Conservation (phyloP, 371 early-diverging fungal genomes). For the Dinochytrium kinnereticum region DNA sequence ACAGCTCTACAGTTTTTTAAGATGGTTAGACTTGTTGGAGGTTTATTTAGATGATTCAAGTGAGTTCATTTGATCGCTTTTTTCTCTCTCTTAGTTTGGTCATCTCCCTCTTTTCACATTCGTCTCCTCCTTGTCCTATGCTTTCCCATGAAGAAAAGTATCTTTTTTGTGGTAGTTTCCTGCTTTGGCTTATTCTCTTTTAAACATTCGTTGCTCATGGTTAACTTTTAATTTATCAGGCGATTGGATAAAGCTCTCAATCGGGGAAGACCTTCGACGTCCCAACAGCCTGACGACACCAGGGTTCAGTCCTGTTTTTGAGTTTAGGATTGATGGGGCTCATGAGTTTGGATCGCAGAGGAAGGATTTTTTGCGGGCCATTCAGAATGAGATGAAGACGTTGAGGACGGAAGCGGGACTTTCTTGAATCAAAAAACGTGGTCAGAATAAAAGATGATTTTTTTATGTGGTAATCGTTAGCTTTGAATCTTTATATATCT, state of each 20-base stretch:
- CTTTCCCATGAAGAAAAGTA: neutral
- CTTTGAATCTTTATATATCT: too few species aligned
- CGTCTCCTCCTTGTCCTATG: neutral
- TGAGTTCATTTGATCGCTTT: too few species aligned
- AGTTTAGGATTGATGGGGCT: slow-evolving; percentile 29
- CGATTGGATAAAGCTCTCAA: slow-evolving; percentile 10
- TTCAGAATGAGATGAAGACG: slow-evolving; percentile 5
- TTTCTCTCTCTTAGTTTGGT: too few species aligned
- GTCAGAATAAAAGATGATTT: too few species aligned
- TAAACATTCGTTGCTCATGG: too few species aligned
- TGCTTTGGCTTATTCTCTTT: neutral
- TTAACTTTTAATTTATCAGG: slow-evolving; percentile 3
- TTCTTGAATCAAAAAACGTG: too few species aligned
- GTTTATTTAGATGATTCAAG: slow-evolving; percentile 35
- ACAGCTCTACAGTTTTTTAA: slow-evolving; percentile 43
- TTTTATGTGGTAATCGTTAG: too few species aligned
- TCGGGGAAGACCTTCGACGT: neutral
- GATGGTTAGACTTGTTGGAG: slow-evolving; percentile 52
- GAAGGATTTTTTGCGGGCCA: slow-evolving; percentile 9
- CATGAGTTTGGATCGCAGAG: slow-evolving; percentile 7
- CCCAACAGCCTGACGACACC: slow-evolving; percentile 25
- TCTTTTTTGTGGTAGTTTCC: too few species aligned
- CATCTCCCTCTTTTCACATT: too few species aligned
- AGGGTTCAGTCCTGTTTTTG: slow-evolving; percentile 4
- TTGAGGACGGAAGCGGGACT: slow-evolving; percentile 10